Evolutionary conservation across 371 early-diverging fungal species (phyloP).

Genomic region (Funneliformis caledonium): DNA sequence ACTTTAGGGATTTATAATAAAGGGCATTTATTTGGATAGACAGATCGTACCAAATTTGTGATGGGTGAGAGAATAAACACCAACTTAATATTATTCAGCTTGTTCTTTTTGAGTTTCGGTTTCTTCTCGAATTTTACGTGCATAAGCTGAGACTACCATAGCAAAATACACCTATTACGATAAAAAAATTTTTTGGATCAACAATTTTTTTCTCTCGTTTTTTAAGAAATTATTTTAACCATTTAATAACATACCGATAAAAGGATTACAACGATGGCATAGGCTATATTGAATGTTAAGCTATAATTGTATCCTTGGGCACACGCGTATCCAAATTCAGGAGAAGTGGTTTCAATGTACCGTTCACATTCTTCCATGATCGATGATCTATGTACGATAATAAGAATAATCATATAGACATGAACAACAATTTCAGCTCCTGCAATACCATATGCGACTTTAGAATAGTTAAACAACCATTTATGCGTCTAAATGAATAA

Average conservation of each 20-base stretch:
- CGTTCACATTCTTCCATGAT: background rate
- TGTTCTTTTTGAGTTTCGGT: no score
- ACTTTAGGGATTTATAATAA: no score
- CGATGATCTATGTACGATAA: background rate
- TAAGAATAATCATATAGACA: background rate
- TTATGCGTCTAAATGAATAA: background rate
- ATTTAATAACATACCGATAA: background rate
- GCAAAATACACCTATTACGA: background rate
- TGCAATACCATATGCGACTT: background rate
- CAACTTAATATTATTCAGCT: no score
- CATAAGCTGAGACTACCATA: background rate
- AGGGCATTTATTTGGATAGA: no score
- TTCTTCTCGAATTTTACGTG: background rate
- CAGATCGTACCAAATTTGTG: no score
- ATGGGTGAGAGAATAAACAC: no score
- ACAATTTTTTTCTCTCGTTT: background rate
- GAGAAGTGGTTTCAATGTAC: background rate
- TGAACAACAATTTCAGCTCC: background rate
- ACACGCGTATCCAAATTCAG: background rate
- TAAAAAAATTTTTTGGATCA: no score
- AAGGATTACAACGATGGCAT: background rate
- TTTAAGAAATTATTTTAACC: background rate
- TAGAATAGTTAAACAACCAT: background rate
- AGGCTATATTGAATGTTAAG: background rate
- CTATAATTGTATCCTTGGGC: background rate